These are phyloP conservation scores for Candida germanica DNA, from an alignment of 805 yeast genomes.

Conservation along the genomic window DNA sequence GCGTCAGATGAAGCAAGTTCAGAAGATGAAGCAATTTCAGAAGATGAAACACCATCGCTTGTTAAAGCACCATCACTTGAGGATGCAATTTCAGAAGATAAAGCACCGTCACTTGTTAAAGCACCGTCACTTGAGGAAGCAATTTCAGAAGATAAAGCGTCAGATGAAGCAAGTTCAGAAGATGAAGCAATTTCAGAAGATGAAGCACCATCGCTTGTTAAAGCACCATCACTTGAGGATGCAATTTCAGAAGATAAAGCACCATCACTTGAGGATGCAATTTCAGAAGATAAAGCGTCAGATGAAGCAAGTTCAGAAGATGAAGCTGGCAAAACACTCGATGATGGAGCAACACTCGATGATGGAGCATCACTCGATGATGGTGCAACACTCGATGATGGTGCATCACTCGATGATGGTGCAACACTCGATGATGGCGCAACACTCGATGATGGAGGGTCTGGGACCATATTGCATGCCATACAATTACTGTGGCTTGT, in stretches of 20 bases:
- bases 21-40: conserved; percentile 3
- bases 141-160: conserved; percentile 1
- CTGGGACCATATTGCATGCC: conserved; percentile 12
- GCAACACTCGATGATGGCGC: conserved; percentile 4
- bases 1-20: background rate
- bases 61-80: background rate
- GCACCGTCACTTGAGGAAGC: conserved; percentile 4
- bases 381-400: conserved; percentile 5
- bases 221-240: conserved; percentile 8
- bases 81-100: background rate
- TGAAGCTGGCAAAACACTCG: conserved; percentile 3
- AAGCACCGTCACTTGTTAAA: background rate
- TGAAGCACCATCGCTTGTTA: conserved; percentile 1
- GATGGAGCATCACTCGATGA: conserved; percentile 8
- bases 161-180: conserved; percentile 5
- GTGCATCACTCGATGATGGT: conserved; percentile 1
- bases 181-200: conserved; percentile 3
- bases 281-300: conserved; percentile 2
- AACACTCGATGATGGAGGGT: conserved; percentile 11
- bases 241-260: conserved; percentile 1
- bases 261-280: background rate
- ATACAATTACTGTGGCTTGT: conserved; percentile 13
- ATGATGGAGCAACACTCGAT: conserved; percentile 1
- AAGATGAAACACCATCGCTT: conserved; percentile 1
- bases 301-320: conserved; percentile 3